A percentile compares a stretch with the other conserved stretches of the same genome.
Evolutionary conservation across 805 yeast species (phyloP).

Genomic region (Diddensiella transvaalensis): DNA sequence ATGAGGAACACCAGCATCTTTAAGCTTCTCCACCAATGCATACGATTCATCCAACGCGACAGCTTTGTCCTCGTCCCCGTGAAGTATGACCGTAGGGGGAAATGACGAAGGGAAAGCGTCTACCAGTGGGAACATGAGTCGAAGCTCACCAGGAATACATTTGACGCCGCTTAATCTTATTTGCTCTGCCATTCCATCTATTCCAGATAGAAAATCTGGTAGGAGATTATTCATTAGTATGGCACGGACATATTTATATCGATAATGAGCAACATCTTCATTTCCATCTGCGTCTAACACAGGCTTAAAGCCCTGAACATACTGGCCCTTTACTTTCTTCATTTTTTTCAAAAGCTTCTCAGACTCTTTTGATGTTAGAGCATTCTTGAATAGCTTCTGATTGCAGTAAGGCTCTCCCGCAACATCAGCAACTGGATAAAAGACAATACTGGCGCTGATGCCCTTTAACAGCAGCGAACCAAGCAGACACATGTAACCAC

Average conservation of each 20-base stretch:
- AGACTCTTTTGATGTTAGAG: background rate
- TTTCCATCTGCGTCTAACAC: slow-evolving; percentile 3
- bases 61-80: slow-evolving; percentile 5
- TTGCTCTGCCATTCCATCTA: background rate
- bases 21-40: background rate
- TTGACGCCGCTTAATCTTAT: background rate
- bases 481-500: slow-evolving; percentile 2
- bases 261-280: slow-evolving; percentile 1
- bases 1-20: slow-evolving; percentile 1
- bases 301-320: slow-evolving; percentile 2
- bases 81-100: slow-evolving; percentile 3
- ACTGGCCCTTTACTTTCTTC: background rate
- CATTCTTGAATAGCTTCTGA: background rate
- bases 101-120: slow-evolving; percentile 1
- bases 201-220: slow-evolving; percentile 5
- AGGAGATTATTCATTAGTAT: slow-evolving; percentile 5
- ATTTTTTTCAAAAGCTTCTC: background rate
- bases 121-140: background rate
- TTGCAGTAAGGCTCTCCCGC: background rate
- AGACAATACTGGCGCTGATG: background rate
- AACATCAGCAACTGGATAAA: background rate
- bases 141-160: background rate
- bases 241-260: slow-evolving; percentile 9
- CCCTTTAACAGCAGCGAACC: background rate
- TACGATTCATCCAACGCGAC: slow-evolving; percentile 6